Evolutionary conservation across 768 basidiomycete genomes (phyloP).

Genomic region (Serendipita sp.): DNA sequence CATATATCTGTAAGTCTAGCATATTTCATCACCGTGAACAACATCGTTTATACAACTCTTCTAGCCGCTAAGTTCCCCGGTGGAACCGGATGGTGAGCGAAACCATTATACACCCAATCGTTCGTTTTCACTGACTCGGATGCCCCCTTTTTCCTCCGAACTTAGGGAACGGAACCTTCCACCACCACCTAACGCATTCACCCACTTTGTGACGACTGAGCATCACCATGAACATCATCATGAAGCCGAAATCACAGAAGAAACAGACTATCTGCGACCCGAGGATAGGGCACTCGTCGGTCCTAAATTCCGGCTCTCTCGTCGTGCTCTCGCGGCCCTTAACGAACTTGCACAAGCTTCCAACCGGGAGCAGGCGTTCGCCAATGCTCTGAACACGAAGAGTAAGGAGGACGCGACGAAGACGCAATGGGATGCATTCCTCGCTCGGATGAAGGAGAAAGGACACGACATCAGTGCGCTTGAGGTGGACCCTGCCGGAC

Average conservation of each 20-base stretch:
- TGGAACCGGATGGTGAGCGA: constrained; percentile 86
- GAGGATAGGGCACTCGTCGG: background rate
- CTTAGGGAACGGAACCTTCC: constrained; percentile 70
- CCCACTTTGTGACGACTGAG: background rate
- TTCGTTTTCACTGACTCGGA: constrained; percentile 6
- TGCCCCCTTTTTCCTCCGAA: constrained; percentile 5
- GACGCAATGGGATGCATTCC: background rate
- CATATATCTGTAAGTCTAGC: constrained; percentile 68
- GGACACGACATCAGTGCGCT: background rate
- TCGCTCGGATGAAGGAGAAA: background rate
- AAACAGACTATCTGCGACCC: background rate
- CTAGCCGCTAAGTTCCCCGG: constrained; percentile 70
- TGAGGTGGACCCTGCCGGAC: background rate
- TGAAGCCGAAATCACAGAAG: background rate
- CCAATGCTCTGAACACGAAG: background rate
- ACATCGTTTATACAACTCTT: background rate
- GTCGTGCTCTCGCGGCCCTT: background rate
- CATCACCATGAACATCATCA: constrained; percentile 7
- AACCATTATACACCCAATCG: background rate
- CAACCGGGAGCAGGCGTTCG: background rate
- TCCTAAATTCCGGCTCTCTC: background rate
- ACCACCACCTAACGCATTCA: constrained; percentile 23
- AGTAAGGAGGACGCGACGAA: background rate
- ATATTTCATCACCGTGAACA: background rate
- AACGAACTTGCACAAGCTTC: background rate